phyloP scores from a whole-genome alignment of 73 alveolate genomes.

The Tetrahymena thermophila region DNA sequence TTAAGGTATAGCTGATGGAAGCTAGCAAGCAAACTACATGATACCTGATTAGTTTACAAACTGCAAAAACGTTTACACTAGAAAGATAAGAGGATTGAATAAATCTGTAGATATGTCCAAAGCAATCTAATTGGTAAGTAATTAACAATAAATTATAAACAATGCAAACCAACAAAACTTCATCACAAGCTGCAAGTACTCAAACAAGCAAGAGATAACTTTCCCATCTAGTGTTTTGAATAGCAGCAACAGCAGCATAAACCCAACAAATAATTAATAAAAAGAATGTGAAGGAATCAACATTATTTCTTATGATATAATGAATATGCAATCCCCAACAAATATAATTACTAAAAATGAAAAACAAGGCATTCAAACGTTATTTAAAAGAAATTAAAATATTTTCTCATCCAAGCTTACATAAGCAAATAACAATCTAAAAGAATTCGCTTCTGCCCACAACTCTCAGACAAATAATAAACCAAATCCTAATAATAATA shows the following conservation, averaged over 20 bases:
- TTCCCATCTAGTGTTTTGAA: background rate
- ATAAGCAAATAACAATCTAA: background rate
- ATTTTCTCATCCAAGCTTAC: background rate
- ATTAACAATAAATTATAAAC: background rate
- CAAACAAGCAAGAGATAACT: background rate
- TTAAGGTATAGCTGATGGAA: background rate
- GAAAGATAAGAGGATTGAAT: background rate
- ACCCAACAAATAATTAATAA: background rate
- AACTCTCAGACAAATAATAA: background rate
- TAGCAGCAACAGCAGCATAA: background rate
- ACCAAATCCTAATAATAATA: background rate
- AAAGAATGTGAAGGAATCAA: background rate
- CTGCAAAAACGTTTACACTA: background rate
- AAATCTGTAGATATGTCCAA: background rate
- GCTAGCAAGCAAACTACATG: background rate
- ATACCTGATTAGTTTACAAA: background rate
- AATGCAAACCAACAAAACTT: background rate
- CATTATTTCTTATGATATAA: background rate
- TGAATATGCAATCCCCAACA: background rate
- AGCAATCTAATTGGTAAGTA: background rate
- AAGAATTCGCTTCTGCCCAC: background rate
- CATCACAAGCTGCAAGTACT: background rate
- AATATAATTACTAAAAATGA: background rate
- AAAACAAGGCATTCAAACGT: background rate
- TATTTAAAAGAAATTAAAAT: background rate